These are phyloP conservation scores for Trametes polyzona DNA, from an alignment of 1,284 basidiomycete genomes.

Conservation along the genomic window DNA sequence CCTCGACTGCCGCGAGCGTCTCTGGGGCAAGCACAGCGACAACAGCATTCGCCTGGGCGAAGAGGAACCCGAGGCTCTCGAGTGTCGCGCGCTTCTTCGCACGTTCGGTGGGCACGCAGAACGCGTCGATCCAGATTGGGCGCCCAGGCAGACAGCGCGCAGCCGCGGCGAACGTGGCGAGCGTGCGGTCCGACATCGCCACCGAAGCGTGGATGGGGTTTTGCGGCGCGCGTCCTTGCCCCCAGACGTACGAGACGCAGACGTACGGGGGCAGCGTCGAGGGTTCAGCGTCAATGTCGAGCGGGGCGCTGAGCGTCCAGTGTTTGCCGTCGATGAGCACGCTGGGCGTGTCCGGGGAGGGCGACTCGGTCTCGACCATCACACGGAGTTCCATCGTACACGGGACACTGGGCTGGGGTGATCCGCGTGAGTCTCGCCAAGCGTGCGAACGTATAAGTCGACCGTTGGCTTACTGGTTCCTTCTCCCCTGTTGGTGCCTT, in stretches of 20 bases:
- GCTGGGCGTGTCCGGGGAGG: neutral
- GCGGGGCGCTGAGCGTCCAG: conserved; percentile 22
- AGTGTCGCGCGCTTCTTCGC: conserved; percentile 22
- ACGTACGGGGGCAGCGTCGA: conserved; percentile 18
- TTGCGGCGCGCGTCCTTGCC: conserved; percentile 7
- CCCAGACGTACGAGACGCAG: conserved; percentile 34
- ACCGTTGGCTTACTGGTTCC: neutral
- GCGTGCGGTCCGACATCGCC: conserved; percentile 28
- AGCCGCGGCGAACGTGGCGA: conserved; percentile 15
- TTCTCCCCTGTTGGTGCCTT: neutral
- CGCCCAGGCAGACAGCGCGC: conserved; percentile 14
- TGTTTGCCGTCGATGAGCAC: conserved; percentile 18
- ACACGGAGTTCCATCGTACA: conserved; percentile 18
- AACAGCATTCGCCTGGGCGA: conserved; percentile 20
- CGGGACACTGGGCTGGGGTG: conserved; percentile 12
- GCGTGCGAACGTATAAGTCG: too few relatives aligned
- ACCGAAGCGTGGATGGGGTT: conserved; percentile 25
- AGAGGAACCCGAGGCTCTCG: conserved; percentile 30
- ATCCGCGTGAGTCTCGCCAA: too few relatives aligned
- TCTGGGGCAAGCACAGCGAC: conserved; percentile 21
- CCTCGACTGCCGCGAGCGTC: conserved; percentile 21
- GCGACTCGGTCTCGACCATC: conserved; percentile 4
- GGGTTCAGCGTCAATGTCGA: conserved; percentile 20
- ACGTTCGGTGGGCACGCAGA: conserved; percentile 26
- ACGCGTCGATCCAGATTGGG: conserved; percentile 29